Conservation (phyloP, 192 early-diverging fungal genomes). For the Backusella morwellensis region DNA sequence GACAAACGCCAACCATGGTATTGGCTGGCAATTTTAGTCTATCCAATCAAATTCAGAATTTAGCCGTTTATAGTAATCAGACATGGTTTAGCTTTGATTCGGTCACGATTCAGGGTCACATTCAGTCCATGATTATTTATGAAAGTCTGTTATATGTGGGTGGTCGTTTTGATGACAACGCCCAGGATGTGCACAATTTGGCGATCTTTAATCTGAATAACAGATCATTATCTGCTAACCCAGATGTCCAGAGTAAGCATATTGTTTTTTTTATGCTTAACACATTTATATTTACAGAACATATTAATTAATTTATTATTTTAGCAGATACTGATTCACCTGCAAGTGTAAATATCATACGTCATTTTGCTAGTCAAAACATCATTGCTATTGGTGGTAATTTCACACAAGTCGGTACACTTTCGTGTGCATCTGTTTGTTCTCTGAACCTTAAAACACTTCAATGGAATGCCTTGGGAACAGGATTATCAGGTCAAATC, state of each 20-base stretch:
- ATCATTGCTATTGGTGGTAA: conserved; percentile 52
- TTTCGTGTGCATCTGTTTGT: conserved; percentile 31
- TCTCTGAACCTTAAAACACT: conserved; percentile 15
- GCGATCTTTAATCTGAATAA: conserved; percentile 53
- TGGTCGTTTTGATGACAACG: conserved; percentile 41
- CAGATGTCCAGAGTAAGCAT: background rate
- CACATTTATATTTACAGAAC: background rate
- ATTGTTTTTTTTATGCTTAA: background rate
- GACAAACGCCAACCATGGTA: conserved; percentile 34
- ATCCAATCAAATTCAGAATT: conserved; percentile 37
- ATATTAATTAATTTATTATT: background rate
- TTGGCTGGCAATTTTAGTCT: conserved; percentile 54
- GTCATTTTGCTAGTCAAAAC: conserved; percentile 14
- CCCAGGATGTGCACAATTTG: conserved; percentile 17
- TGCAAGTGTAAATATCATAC: conserved; percentile 26
- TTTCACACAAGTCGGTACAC: conserved; percentile 50
- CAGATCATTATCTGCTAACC: background rate
- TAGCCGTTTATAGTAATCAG: conserved; percentile 44
- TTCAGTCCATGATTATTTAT: conserved; percentile 46
- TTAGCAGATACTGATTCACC: conserved; percentile 21
- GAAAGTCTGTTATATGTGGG: conserved; percentile 56
- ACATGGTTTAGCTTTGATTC: conserved; percentile 41
- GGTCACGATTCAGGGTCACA: conserved; percentile 42
- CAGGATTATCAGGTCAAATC: conserved; percentile 26
- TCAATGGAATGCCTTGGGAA: conserved; percentile 34